Evolutionary conservation across 495 filamentous ascomycete species (phyloP).

Genomic region (Aspergillus taichungensis): DNA sequence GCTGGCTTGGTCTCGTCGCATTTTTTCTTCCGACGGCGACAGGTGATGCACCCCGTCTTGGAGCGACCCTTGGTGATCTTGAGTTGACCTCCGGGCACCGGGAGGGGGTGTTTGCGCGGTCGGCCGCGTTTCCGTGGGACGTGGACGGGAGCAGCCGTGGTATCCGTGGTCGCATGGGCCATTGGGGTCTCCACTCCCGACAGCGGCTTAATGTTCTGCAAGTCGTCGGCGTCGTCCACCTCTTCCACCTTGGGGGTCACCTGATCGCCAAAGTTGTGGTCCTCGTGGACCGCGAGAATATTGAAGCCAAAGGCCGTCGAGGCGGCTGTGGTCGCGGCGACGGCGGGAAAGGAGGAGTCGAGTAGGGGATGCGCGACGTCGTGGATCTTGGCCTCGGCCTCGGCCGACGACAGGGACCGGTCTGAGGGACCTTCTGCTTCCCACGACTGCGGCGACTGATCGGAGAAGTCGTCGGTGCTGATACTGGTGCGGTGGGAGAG

Average conservation of each 20-base stretch:
- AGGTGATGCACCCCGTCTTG: slow-evolving; percentile 91
- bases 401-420: slow-evolving; percentile 13
- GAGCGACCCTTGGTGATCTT: slow-evolving; percentile 82
- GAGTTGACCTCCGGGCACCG: slow-evolving; percentile 41
- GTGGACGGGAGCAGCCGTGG: slow-evolving; percentile 27
- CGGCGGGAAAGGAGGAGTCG: slow-evolving; percentile 3
- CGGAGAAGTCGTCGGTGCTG: slow-evolving; percentile 30
- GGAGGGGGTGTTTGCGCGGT: slow-evolving; percentile 74
- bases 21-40: slow-evolving; percentile 90
- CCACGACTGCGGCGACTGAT: slow-evolving; percentile 30
- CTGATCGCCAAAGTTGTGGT: slow-evolving; percentile 14
- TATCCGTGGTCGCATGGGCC: slow-evolving; percentile 12
- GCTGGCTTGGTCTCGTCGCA: slow-evolving; percentile 89
- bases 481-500: slow-evolving; percentile 28
- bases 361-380: slow-evolving; percentile 6
- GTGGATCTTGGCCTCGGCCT: slow-evolving; percentile 16
- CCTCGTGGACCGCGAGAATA: slow-evolving; percentile 9
- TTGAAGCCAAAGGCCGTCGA: slow-evolving; percentile 16
- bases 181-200: slow-evolving; percentile 18
- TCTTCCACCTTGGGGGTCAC: slow-evolving; percentile 37
- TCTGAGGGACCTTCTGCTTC: slow-evolving; percentile 18
- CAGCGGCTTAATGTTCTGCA: slow-evolving; percentile 29
- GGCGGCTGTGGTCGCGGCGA: slow-evolving; percentile 6
- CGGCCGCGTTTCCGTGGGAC: slow-evolving; percentile 59
- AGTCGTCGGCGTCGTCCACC: slow-evolving; percentile 30